Conservation (phyloP, 176 grass and related monocot genomes). For the Tillandsia fasciculata region DNA sequence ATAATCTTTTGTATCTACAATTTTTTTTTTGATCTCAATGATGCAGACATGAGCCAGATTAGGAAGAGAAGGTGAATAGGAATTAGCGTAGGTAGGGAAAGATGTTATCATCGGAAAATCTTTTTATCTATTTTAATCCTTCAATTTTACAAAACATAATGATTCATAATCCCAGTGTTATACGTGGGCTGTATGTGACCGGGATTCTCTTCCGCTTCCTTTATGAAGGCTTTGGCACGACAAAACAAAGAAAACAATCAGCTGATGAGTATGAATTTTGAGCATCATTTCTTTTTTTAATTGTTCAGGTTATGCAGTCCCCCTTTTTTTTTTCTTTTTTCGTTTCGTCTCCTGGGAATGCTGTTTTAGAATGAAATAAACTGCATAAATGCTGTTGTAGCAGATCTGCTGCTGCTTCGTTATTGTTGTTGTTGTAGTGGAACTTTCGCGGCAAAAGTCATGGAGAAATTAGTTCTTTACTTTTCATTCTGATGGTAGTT, state of each 20-base stretch:
- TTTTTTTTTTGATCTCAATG: not conserved
- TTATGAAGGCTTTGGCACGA: not conserved
- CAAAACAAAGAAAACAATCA: not conserved
- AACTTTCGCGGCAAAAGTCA: too few species aligned
- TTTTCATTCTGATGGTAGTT: too few species aligned
- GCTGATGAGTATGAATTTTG: too few species aligned
- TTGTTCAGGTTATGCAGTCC: too few species aligned
- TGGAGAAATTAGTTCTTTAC: too few species aligned
- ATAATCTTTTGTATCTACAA: not conserved
- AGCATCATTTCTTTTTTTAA: too few species aligned
- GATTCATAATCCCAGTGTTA: not conserved
- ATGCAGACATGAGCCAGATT: not conserved
- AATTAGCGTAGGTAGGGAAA: not conserved
- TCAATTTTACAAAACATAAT: not conserved
- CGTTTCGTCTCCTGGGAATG: too few species aligned
- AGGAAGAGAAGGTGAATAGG: not conserved
- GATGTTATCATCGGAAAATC: not conserved
- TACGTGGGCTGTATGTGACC: not conserved
- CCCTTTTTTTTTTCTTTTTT: too few species aligned
- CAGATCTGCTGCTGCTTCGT: too few species aligned
- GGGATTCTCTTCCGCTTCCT: not conserved
- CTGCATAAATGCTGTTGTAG: too few species aligned
- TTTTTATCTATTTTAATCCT: not conserved
- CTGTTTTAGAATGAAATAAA: too few species aligned
- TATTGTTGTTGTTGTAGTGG: too few species aligned